Evolutionary conservation across 257 asterid species (phyloP).

Genomic region (Anisodus tanguticus): DNA sequence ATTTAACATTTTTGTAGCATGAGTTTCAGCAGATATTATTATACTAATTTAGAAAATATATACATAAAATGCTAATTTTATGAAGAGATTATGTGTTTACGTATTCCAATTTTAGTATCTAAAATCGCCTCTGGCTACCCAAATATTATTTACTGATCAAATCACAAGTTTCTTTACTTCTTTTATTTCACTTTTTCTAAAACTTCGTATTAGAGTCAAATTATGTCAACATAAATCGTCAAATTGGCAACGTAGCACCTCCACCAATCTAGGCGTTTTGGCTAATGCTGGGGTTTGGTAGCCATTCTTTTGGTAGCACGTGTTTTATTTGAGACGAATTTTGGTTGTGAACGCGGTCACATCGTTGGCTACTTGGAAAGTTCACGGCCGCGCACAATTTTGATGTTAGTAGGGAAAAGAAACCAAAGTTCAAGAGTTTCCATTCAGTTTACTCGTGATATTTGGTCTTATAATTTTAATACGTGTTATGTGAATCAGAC

Average conservation of each 20-base stretch:
- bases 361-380: neutral
- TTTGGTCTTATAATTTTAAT: neutral
- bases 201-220: no score
- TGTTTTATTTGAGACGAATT: neutral
- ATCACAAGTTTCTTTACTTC: no score
- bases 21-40: no score
- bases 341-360: neutral
- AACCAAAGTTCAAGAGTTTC: slow-evolving; percentile 4
- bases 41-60: no score
- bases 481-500: neutral
- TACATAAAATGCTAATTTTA: no score
- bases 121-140: no score
- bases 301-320: neutral
- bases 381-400: neutral
- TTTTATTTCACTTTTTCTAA: no score
- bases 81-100: no score
- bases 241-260: neutral
- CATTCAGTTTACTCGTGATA: neutral
- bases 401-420: neutral
- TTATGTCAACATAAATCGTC: no score
- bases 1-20: no score
- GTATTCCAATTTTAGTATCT: no score
- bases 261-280: neutral
- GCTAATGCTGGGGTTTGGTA: neutral
- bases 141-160: no score